Evolutionary conservation across 2,329 filamentous ascomycete genomes (phyloP), one percentile per base, ranked within the genome.

Genomic region (Aspergillus sp.): DNA sequence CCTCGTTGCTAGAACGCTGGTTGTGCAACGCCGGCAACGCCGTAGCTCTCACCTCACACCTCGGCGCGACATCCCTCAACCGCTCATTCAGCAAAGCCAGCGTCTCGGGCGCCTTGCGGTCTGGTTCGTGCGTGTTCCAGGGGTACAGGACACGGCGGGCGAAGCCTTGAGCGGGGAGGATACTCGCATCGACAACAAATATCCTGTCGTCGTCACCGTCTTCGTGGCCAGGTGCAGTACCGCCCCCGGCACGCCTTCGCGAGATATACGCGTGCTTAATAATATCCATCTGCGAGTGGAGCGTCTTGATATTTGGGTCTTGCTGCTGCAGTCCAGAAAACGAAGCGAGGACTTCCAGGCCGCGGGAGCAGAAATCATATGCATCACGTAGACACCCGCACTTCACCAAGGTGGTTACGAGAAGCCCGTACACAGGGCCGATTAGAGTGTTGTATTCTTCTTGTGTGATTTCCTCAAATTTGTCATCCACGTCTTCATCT

Each of bases 21-120:
- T 41, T 73, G 7, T 82, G 72, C 27, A 97, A 70, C 0, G 86
- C 73, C 1, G 91, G 93, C 4, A 98, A 71, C 30, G 83, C 78
- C 0, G 88, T 82, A 3, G 85, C 83, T 48, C 81, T 79, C 29
- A 94, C 86, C 52, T 87, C 86, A 50, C 91, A 86, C 59, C 88
- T 91, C 1, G 88, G 85, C 1, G 89, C 88, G 46, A 88, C 81
- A 2, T 70, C 66, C 28, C 74, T 69, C 55, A 96, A 75, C 54
- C 84, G 74, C 26, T 72, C 66, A 60, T 97, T 97, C 40, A 97
- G 71, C 43, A 83, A 76, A 0, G 76, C 67, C 27, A 97, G 70
- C 5, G 69, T 74, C 39, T 75, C 72, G 3, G 72, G 59, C 0
- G 74, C 71, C 48, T 77, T 75, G 38, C 81, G 71, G 56, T 83